Conservation (phyloP, 1,284 basidiomycete species). For the Omphalotus olearius region DNA sequence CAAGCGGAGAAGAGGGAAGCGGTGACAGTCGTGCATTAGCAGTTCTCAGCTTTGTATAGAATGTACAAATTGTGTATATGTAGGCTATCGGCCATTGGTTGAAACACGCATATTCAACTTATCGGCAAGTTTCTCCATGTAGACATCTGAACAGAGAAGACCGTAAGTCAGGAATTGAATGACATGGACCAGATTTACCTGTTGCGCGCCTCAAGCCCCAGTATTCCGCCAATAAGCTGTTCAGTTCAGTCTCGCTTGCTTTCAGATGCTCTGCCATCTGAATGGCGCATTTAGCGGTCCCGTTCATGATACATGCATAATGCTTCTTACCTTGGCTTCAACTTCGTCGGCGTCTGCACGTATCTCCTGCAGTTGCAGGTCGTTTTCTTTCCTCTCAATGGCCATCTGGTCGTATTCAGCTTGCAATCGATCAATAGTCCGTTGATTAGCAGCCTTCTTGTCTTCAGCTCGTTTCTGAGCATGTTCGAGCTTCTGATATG, state of each 20-base stretch:
- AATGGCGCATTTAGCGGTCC: slow-evolving; percentile 4
- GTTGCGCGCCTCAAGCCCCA: slow-evolving; percentile 77
- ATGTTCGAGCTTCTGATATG: slow-evolving; percentile 71
- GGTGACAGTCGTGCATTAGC: neutral
- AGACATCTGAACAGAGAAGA: slow-evolving; percentile 48
- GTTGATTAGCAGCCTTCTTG: slow-evolving; percentile 61
- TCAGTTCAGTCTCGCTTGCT: slow-evolving; percentile 69
- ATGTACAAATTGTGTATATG: no score
- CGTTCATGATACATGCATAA: neutral
- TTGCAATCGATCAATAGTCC: slow-evolving; percentile 68
- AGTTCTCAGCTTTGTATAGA: no score
- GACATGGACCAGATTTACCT: slow-evolving; percentile 38
- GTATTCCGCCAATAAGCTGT: slow-evolving; percentile 75
- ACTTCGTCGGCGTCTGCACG: slow-evolving; percentile 61
- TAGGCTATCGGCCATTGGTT: no score
- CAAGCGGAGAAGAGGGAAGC: slow-evolving; percentile 17
- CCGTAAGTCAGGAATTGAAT: slow-evolving; percentile 4
- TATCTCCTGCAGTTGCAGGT: slow-evolving; percentile 69
- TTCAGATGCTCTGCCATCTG: slow-evolving; percentile 74
- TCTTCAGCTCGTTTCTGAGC: slow-evolving; percentile 74
- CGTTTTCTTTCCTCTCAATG: slow-evolving; percentile 68
- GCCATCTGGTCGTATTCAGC: slow-evolving; percentile 76
- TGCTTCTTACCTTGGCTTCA: slow-evolving; percentile 50
- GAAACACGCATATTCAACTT: slow-evolving; percentile 51
- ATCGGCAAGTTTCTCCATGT: slow-evolving; percentile 78